Base-by-base conservation (phyloP, 768 basidiomycete species). In the Lactarius trivialis region DNA sequence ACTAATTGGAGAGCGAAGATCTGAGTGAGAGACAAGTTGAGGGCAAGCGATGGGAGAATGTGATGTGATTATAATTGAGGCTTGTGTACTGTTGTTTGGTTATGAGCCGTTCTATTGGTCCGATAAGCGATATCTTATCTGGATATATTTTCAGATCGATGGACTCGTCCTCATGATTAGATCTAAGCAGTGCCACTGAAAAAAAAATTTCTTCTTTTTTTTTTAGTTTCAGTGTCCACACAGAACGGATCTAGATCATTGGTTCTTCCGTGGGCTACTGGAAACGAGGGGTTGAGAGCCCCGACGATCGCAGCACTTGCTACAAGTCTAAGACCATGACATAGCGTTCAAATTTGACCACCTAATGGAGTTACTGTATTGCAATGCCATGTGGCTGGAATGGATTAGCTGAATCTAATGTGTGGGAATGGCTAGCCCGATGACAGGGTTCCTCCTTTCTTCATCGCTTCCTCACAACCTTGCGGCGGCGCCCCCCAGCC, bases 401-500 rank as follows among this genome's bases (percentile, higher is more conserved):
- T 48, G 45, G 45, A 36, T 36, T 36, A 36, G 36, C 36, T 36
- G 36, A 48, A 45, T 48, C 45, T 48, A 48, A 19, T 24, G 21
- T 21, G 21, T 45, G 43, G 19, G 12, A 24, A 14, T 45, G 41
- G 41, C 41, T 43, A 48, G 45, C 11, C 30, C 32, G 17, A 32
- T n/a, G 50, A 32, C 15, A 28, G 15, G 28, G 19, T 48, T 48
- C 45, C 14, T 24, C 11, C 15, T 28, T 32, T 19, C 45, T 12
- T 73, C 71, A 81, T 71, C 83, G 79, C 71, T 76, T 82, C 72
- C 73, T 80, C 21, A 78, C 76, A 7, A 73, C 78, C 71, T 85
- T 85, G 65, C 86, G 81, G 70, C 88, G 79, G 70, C 81, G 84
- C 12, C 86, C 86, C 0, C 85, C 87, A 7, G 81, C 80, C 68